phyloP scores from a whole-genome alignment of 1,284 basidiomycete species.

The Boletus mariae region DNA sequence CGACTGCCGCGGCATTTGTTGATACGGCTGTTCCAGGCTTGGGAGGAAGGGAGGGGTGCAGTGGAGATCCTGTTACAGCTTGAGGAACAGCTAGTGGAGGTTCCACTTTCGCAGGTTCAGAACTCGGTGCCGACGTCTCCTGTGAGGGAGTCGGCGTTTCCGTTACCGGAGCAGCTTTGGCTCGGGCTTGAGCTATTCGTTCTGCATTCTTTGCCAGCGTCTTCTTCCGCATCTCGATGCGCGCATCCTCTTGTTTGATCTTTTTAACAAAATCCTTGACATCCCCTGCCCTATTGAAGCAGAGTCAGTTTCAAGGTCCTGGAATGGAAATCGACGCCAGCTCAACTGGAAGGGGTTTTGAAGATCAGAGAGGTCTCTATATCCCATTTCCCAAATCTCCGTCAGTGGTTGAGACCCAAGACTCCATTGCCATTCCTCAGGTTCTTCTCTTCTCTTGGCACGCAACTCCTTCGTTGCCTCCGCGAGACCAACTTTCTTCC shows the following conservation, averaged over 20 bases:
- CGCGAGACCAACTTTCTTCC: slow-evolving; percentile 51
- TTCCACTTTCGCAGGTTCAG: slow-evolving; percentile 26
- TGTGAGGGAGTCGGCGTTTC: slow-evolving; percentile 25
- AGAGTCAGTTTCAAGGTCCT: slow-evolving; percentile 2
- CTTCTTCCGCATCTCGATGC: slow-evolving; percentile 60
- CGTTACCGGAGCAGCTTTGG: slow-evolving; percentile 36
- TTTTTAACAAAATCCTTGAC: slow-evolving; percentile 70
- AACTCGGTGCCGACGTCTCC: slow-evolving; percentile 19
- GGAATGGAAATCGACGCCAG: slow-evolving; percentile 9
- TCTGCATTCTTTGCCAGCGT: slow-evolving; percentile 47
- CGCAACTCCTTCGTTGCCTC: slow-evolving; percentile 55
- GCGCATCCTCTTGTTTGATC: slow-evolving; percentile 60
- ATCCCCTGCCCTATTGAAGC: slow-evolving; percentile 53
- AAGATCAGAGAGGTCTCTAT: slow-evolving; percentile 57
- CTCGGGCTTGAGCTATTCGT: slow-evolving; percentile 42
- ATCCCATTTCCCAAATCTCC: slow-evolving; percentile 80
- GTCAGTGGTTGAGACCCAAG: slow-evolving; percentile 65
- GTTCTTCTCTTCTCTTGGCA: slow-evolving; percentile 50
- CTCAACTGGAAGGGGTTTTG: slow-evolving; percentile 64
- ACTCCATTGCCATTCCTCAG: slow-evolving; percentile 55
- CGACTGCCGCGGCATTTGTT: slow-evolving; percentile 21
- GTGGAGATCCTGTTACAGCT: slow-evolving; percentile 36
- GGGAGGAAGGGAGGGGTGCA: slow-evolving; percentile 66
- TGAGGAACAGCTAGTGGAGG: slow-evolving; percentile 1
- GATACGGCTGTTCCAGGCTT: slow-evolving; percentile 39